Percentiles rank a stretch among this genome's conserved stretches.
These are phyloP conservation scores for Trametes villosa DNA, from an alignment of 768 basidiomycete species.

Conservation along the genomic window DNA sequence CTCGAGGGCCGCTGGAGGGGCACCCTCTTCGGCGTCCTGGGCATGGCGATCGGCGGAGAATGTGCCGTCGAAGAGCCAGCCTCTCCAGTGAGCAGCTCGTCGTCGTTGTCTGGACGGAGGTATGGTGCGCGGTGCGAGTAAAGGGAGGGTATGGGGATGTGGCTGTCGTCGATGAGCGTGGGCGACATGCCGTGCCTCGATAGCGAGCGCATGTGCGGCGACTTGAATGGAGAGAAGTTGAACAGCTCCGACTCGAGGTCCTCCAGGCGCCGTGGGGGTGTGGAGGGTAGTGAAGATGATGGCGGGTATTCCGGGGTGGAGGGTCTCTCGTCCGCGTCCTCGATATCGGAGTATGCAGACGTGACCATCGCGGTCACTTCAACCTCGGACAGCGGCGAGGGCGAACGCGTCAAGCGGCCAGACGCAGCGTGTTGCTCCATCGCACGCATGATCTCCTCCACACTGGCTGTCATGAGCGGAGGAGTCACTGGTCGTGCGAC, in stretches of 20 bases:
- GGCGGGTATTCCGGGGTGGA: conserved; percentile 2
- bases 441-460: conserved; percentile 12
- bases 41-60: neutral
- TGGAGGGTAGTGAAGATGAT: conserved; percentile 4
- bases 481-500: neutral
- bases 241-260: conserved; percentile 15
- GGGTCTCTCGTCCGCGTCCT: neutral
- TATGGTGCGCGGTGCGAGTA: conserved; percentile 13
- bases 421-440: conserved; percentile 12
- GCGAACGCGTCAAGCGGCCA: neutral
- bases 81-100: conserved; percentile 5
- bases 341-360: conserved; percentile 4
- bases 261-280: conserved; percentile 9
- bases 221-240: conserved; percentile 25
- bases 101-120: conserved; percentile 2
- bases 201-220: neutral
- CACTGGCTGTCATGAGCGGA: conserved; percentile 9
- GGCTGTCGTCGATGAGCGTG: neutral
- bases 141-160: neutral
- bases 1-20: conserved; percentile 36
- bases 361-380: conserved; percentile 11
- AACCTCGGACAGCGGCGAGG: conserved; percentile 4
- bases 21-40: conserved; percentile 34
- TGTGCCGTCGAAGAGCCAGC: neutral
- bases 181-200: neutral